Conservation (phyloP, 2,329 filamentous ascomycete species). For the Alternaria sp. region DNA sequence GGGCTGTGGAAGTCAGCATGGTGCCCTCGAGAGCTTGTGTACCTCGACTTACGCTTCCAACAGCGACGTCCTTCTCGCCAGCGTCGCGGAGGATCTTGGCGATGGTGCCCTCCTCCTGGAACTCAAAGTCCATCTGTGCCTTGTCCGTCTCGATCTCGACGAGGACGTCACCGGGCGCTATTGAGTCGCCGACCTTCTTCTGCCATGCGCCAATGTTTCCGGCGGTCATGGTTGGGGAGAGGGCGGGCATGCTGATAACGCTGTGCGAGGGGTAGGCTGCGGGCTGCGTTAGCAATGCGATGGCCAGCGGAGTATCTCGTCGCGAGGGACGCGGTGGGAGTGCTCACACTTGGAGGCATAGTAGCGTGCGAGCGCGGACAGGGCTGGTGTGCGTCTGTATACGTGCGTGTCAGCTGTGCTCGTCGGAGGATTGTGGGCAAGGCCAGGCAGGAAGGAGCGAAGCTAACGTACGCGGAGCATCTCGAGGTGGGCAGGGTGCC, state of each 20-base stretch:
- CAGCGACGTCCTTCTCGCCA: constrained; percentile 90
- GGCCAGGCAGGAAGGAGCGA: constrained; percentile 41
- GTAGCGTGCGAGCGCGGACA: constrained; percentile 68
- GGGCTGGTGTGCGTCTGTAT: constrained; percentile 56
- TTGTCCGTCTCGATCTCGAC: constrained; percentile 99
- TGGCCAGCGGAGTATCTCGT: not conserved
- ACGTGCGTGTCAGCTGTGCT: constrained; percentile 35
- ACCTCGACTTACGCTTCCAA: constrained; percentile 76
- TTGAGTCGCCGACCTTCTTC: constrained; percentile 90
- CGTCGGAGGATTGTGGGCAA: not conserved
- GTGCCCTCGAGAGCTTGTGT: not conserved
- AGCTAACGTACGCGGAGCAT: constrained; percentile 32
- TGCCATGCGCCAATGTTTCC: constrained; percentile 98
- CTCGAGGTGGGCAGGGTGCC: constrained; percentile 53
- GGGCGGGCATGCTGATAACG: constrained; percentile 95
- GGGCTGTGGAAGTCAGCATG: constrained; percentile 66
- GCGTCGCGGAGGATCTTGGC: constrained; percentile 93
- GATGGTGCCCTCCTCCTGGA: constrained; percentile 95
- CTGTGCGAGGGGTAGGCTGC: constrained; percentile 94
- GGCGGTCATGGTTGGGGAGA: constrained; percentile 96
- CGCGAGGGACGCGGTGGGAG: not conserved
- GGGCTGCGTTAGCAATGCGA: constrained; percentile 39
- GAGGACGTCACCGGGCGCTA: constrained; percentile 90
- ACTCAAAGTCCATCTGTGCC: constrained; percentile 99
- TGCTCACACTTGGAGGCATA: constrained; percentile 72